Evolutionary conservation across 495 filamentous ascomycete genomes (phyloP).

Genomic region (Penicillium ucsense): DNA sequence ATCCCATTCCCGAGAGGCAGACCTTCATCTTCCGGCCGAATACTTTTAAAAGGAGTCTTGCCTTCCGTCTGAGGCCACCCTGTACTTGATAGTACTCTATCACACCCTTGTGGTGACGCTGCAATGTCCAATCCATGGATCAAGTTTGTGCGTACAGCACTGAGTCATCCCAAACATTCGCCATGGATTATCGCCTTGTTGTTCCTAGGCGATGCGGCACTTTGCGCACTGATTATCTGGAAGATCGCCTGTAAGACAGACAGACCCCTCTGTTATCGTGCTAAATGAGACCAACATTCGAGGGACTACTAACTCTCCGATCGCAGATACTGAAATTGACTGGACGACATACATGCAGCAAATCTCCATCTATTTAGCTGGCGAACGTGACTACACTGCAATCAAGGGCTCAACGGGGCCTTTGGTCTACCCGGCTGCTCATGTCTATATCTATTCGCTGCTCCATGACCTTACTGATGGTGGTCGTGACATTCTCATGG

Average conservation of each 20-base stretch:
- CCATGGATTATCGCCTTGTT: slow-evolving; percentile 59
- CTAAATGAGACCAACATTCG: slow-evolving; percentile 6
- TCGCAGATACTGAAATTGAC: slow-evolving; percentile 91
- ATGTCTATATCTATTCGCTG: slow-evolving; percentile 80
- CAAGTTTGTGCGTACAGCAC: slow-evolving; percentile 20
- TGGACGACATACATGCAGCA: slow-evolving; percentile 98
- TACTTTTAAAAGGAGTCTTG: not conserved
- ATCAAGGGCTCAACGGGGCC: slow-evolving; percentile 88
- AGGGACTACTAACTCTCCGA: slow-evolving; percentile 1
- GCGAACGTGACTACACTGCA: slow-evolving; percentile 78
- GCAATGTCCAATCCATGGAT: slow-evolving; percentile 18
- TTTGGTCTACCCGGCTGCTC: slow-evolving; percentile 85
- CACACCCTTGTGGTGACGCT: slow-evolving; percentile 2
- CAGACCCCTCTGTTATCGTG: not conserved
- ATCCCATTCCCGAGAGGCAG: too few relatives aligned
- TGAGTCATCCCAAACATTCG: slow-evolving; percentile 44
- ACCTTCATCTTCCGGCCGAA: too few relatives aligned
- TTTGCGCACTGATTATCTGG: slow-evolving; percentile 69
- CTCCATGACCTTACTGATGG: slow-evolving; percentile 70
- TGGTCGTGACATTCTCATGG: slow-evolving; percentile 66
- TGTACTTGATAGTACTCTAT: not conserved
- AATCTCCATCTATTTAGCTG: slow-evolving; percentile 62
- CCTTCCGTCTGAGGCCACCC: slow-evolving; percentile 1
- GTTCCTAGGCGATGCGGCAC: slow-evolving; percentile 59
- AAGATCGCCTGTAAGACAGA: slow-evolving; percentile 70